Evolutionary conservation across 345 rosid species (phyloP).

Genomic region (Gossypium longicalyx): DNA sequence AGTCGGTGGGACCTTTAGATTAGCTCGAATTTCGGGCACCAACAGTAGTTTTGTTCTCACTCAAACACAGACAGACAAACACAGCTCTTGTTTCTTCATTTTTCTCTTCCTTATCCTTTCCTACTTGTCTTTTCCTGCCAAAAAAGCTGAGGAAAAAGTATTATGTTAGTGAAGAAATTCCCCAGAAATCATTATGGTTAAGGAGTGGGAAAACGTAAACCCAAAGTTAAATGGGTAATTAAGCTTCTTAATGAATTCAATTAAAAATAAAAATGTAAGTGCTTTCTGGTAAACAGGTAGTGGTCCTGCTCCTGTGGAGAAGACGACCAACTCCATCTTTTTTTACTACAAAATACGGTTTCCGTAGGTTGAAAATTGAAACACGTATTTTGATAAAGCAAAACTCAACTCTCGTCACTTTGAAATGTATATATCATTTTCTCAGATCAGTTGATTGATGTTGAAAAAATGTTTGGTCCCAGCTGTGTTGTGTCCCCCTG

Average conservation of each 20-base stretch:
- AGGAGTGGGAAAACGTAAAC: slow-evolving; percentile 7
- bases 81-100: neutral
- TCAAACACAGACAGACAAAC: neutral
- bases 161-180: no score
- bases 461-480: slow-evolving; percentile 24
- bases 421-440: slow-evolving; percentile 15
- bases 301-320: slow-evolving; percentile 22
- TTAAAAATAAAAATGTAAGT: neutral
- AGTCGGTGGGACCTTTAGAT: slow-evolving; percentile 5
- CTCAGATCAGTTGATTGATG: slow-evolving; percentile 5
- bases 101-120: neutral
- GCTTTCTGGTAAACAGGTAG: slow-evolving; percentile 26
- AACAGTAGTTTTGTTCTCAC: slow-evolving; percentile 8
- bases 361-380: no score
- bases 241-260: neutral
- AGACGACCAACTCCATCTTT: neutral
- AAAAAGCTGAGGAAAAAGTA: no score
- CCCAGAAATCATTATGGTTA: neutral
- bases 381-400: no score
- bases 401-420: no score
- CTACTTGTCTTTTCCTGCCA: neutral
- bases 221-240: slow-evolving; percentile 22
- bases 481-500: neutral
- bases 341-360: neutral
- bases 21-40: slow-evolving; percentile 26